Base-by-base conservation (phyloP, 2,329 filamentous ascomycete species). In the Beauveria medogensis region DNA sequence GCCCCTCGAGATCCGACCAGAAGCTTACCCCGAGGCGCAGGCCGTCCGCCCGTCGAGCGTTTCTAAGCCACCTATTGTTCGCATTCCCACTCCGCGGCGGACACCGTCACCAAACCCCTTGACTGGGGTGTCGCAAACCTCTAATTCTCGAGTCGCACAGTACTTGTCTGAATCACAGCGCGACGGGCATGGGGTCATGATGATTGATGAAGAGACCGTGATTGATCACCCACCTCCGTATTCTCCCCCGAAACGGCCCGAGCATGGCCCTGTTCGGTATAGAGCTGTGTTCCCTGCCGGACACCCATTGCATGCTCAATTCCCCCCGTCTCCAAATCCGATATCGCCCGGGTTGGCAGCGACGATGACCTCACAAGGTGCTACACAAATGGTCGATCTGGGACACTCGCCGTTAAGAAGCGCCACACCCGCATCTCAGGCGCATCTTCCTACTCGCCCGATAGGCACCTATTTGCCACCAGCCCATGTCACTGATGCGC, bases 341-440 rank as follows among this genome's bases (percentile, higher is more conserved):
- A 72, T 83, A 0, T 88, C 88, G 1, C 86, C 87, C 2, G 86
- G 80, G 0, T 74, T 88, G 44, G 78, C 84, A 43, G 78, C 78
- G 16, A 82, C 82, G 0, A 88, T 89, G 78, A 82, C 81, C 12
- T 83, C 84, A 0, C 81, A 83, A 61, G 82, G 85, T 1, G 82
- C 78, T 2, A 84, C 88, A 50, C 79, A 76, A 24, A 77, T 90
- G 76, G 78, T 80, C 1, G 80, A 86, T 10, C 81, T 89, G 14
- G 80, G 82, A 1, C 70, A 83, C 28, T 82, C 80, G 0, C 68
- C 73, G 4, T 63, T 69, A 55, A 63, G 55, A 30, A 56, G 53
- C n/a, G 61, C 64, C 55, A 58, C 71, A 50, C 62, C 65, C 26
- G 44, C 64, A 51, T 60, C 63, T 40, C 60, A 14, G 24, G 66